Percentiles rank a stretch among this genome's conserved stretches.
phyloP scores from a whole-genome alignment of 192 early-diverging fungal species.

The Entomortierella chlamydospora region DNA sequence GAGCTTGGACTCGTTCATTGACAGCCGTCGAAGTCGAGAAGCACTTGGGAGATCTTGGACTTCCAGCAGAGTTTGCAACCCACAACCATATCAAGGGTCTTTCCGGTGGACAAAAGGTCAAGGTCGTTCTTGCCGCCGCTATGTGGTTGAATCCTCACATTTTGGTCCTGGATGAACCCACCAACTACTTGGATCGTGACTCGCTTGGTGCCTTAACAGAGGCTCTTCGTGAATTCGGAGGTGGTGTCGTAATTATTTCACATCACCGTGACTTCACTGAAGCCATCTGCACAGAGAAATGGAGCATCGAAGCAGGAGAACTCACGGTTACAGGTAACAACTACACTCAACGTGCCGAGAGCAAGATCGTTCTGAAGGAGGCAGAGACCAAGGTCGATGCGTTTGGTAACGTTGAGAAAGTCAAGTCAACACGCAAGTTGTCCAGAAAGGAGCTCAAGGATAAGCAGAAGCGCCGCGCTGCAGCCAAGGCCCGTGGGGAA shows the following conservation, averaged over 20 bases:
- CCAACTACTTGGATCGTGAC: conserved; percentile 74
- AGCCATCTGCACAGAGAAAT: conserved; percentile 79
- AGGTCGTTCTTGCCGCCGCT: conserved; percentile 87
- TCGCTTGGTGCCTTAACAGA: conserved; percentile 74
- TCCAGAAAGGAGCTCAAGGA: conserved; percentile 64
- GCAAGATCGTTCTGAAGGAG: conserved; percentile 58
- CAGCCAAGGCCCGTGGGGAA: conserved; percentile 63
- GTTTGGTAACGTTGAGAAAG: conserved; percentile 80
- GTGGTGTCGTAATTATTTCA: conserved; percentile 87
- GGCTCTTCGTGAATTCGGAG: conserved; percentile 80
- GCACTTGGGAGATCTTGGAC: conserved; percentile 81
- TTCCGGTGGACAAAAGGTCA: conserved; percentile 88
- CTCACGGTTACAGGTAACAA: conserved; percentile 65
- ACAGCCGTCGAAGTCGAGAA: conserved; percentile 75
- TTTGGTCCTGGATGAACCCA: conserved; percentile 92
- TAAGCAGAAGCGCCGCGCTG: conserved; percentile 66
- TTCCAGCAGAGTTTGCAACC: conserved; percentile 81
- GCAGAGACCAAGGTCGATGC: conserved; percentile 70
- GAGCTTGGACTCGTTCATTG: conserved; percentile 74
- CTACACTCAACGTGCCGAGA: conserved; percentile 60
- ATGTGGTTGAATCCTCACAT: conserved; percentile 94
- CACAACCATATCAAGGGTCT: conserved; percentile 78
- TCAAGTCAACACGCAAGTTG: conserved; percentile 68
- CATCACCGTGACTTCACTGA: conserved; percentile 87
- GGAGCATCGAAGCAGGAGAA: conserved; percentile 78